A percentile compares a stretch with the other conserved stretches of the same genome.
Evolutionary conservation across 352 stramenopile species (phyloP).

Genomic region (Pythium aristosporum): DNA sequence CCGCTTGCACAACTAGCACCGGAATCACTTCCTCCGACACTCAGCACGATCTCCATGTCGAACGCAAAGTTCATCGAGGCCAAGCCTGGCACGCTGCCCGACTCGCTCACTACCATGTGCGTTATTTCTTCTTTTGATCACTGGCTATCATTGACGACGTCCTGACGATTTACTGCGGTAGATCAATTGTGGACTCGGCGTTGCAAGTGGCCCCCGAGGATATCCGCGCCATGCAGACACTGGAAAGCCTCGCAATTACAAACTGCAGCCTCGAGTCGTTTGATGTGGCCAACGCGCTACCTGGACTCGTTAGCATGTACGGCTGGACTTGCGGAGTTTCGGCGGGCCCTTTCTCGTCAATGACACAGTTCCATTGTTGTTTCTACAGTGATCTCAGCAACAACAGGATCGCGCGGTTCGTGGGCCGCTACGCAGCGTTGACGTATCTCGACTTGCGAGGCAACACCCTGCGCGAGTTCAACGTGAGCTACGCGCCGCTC

Average conservation of each 20-base stretch:
- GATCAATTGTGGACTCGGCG: slow-evolving; percentile 1
- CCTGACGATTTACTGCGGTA: neutral
- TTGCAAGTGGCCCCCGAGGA: slow-evolving; percentile 2
- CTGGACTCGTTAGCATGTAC: neutral
- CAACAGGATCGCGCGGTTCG: slow-evolving; percentile 13
- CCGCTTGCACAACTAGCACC: neutral
- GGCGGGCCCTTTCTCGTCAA: no score
- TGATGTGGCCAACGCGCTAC: neutral
- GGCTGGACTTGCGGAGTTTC: neutral
- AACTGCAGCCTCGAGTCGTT: slow-evolving; percentile 7
- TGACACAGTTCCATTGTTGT: neutral
- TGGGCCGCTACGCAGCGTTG: slow-evolving; percentile 1
- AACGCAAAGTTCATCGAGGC: neutral
- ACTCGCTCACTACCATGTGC: neutral
- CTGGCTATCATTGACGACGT: neutral
- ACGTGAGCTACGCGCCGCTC: neutral
- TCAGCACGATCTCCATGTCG: neutral
- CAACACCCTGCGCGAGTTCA: slow-evolving; percentile 12
- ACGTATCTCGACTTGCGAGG: slow-evolving; percentile 12
- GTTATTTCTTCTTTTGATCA: neutral
- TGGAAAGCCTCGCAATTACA: neutral
- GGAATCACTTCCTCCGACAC: neutral
- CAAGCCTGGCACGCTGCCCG: neutral
- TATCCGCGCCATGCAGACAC: slow-evolving; percentile 1
- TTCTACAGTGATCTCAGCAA: slow-evolving; percentile 3